Evolutionary conservation across 208 protist species (phyloP), one percentile per base, ranked within the genome.

Genomic region (Leishmania gerbilli): DNA sequence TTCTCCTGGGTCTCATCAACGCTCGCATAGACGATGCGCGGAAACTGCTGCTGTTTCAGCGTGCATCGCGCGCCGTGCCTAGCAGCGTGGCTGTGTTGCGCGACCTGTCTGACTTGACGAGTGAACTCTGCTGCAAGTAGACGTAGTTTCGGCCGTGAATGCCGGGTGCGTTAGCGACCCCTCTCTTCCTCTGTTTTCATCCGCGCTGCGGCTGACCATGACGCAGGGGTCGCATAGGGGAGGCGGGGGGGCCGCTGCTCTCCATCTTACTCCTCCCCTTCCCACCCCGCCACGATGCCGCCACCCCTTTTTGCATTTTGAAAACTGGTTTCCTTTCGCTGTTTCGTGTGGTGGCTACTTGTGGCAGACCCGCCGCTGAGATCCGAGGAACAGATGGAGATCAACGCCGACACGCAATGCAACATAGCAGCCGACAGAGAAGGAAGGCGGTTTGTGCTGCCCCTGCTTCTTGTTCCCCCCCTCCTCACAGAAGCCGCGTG

Each of bases 1-100:
- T 99, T 56, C 87, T 99, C 40, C 97, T 99, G 74, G 89, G 94
- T 27, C 79, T 94, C 24, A 85, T 99, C 45, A 7, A 88, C 34
- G 91, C 87, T 19, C 47, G 67, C 6, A 9, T 96, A 2, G 89
- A 95, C 60, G 84, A 86, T 40, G 67, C 77, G 6, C 72, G 86
- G 0, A 74, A 79, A 47, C 75, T 91, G 34, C 77, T 96, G 71
- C 27, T 88, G 71, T 60, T 75, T 42, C 84, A 84, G 27, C 74
- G 77, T n/a, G 68, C 34, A 53, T 82, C n/a, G 79, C 84, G 37
- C 56, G 27, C 72, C 86, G 8, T 51, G 21, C 19, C 62, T 47
- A 75, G 74, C 24, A 53, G 40, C 34, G 71, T 62, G 49, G 45
- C 62, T 34, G 62, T 69, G 9, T 58, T 86, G n/a, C 77, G 78